Conservation (phyloP, 2,329 filamentous ascomycete genomes). For the Diplodia mutila region DNA sequence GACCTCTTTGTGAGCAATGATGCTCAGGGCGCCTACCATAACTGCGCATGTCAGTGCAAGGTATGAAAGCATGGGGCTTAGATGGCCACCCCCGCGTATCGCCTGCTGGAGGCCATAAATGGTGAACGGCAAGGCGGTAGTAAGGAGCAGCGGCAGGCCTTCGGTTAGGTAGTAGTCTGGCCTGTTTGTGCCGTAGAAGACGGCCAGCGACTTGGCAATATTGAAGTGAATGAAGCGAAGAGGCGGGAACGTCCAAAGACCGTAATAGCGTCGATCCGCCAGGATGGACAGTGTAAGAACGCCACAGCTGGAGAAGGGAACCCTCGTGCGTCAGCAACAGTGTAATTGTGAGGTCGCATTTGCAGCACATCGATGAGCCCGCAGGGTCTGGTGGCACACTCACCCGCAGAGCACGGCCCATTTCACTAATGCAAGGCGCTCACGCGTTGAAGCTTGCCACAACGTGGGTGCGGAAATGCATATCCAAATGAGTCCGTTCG, state of each 20-base stretch:
- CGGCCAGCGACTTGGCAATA: constrained; percentile 79
- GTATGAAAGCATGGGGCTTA: constrained; percentile 26
- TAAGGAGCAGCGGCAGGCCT: constrained; percentile 84
- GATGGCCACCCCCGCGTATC: constrained; percentile 28
- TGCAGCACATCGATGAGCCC: background rate
- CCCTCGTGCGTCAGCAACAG: constrained; percentile 12
- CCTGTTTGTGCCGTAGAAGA: constrained; percentile 90
- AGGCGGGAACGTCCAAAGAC: constrained; percentile 84
- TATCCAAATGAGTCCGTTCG: constrained; percentile 85
- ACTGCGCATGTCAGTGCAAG: constrained; percentile 54
- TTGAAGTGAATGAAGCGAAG: constrained; percentile 91
- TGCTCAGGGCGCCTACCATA: constrained; percentile 68
- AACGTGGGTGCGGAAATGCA: constrained; percentile 63
- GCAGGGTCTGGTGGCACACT: constrained; percentile 32
- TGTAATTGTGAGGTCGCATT: constrained; percentile 21
- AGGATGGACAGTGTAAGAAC: constrained; percentile 67
- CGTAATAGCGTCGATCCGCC: constrained; percentile 80
- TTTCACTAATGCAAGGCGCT: constrained; percentile 59
- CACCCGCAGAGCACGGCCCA: constrained; percentile 66
- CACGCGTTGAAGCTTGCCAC: constrained; percentile 47
- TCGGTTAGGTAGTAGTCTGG: constrained; percentile 94
- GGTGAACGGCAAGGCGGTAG: constrained; percentile 78
- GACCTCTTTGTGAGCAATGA: constrained; percentile 94
- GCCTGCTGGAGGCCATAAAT: constrained; percentile 61
- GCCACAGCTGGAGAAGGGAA: constrained; percentile 46